Conservation (phyloP, 768 basidiomycete species). For the Hericium alpestre region DNA sequence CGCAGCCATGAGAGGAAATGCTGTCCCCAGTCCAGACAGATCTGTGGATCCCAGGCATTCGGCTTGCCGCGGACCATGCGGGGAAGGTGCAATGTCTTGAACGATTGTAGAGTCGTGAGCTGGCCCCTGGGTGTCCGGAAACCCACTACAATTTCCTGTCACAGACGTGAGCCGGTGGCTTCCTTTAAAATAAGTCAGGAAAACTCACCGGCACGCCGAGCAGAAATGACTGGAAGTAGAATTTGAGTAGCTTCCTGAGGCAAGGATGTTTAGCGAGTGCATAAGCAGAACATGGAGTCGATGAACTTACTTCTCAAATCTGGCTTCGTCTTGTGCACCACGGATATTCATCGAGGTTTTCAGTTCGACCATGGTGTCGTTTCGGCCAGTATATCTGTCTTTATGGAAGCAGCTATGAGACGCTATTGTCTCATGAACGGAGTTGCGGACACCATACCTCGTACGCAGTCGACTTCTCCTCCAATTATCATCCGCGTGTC, state of each 20-base stretch:
- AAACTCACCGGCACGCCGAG: constrained; percentile 75
- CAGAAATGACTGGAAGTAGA: constrained; percentile 86
- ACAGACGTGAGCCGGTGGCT: too few species aligned
- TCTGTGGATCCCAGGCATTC: constrained; percentile 64
- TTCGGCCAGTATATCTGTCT: constrained; percentile 53
- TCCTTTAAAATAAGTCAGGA: background rate
- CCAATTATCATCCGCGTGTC: constrained; percentile 65
- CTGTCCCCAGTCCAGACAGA: constrained; percentile 70
- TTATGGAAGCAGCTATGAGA: background rate
- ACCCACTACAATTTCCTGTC: constrained; percentile 75
- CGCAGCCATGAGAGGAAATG: constrained; percentile 46
- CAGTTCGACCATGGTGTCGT: constrained; percentile 70
- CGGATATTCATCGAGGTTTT: constrained; percentile 76
- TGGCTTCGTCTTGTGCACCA: constrained; percentile 49
- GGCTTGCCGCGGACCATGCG: constrained; percentile 66
- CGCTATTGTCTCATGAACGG: background rate
- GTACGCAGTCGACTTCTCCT: constrained; percentile 86
- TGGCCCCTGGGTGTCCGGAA: constrained; percentile 75
- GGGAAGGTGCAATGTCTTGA: constrained; percentile 73
- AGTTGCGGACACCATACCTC: constrained; percentile 34
- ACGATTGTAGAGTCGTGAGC: constrained; percentile 53
- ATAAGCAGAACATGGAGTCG: background rate
- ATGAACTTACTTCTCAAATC: constrained; percentile 65
- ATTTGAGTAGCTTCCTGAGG: constrained; percentile 80
- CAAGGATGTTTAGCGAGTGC: background rate